Conservation (phyloP, 306 rosid genomes). For the Quercus wislizeni region DNA sequence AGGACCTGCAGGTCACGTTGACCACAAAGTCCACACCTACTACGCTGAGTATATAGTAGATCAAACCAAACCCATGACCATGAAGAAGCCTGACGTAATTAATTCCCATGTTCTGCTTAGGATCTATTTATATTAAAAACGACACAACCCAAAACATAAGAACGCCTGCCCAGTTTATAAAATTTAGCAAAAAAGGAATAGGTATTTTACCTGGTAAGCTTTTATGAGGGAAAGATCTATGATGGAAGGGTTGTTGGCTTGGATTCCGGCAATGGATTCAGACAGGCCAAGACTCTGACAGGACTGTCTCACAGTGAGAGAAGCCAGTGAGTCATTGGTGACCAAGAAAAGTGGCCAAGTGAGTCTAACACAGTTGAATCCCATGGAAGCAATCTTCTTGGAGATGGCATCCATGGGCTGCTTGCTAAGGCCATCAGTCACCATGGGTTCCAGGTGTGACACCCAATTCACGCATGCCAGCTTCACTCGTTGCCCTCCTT, state of each 20-base stretch:
- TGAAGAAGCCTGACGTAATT: background rate
- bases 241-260: conserved; percentile 66
- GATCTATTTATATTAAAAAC: background rate
- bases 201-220: conserved; percentile 63
- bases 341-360: conserved; percentile 71
- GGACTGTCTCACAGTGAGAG: conserved; percentile 69
- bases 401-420: conserved; percentile 64
- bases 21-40: background rate
- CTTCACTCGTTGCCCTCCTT: conserved; percentile 67
- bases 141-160: background rate
- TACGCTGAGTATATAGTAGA: background rate
- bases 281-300: conserved; percentile 50
- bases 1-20: background rate
- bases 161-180: background rate
- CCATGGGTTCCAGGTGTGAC: conserved; percentile 62
- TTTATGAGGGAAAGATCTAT: conserved; percentile 59
- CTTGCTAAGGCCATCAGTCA: conserved; percentile 84
- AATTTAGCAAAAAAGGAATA: background rate
- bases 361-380: conserved; percentile 90
- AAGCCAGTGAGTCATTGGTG: conserved; percentile 59
- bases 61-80: background rate
- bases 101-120: background rate
- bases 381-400: conserved; percentile 43
- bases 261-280: conserved; percentile 52
- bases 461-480: conserved; percentile 86